phyloP scores from a whole-genome alignment of 768 basidiomycete species.

The Leucosporidium creatinivorum region DNA sequence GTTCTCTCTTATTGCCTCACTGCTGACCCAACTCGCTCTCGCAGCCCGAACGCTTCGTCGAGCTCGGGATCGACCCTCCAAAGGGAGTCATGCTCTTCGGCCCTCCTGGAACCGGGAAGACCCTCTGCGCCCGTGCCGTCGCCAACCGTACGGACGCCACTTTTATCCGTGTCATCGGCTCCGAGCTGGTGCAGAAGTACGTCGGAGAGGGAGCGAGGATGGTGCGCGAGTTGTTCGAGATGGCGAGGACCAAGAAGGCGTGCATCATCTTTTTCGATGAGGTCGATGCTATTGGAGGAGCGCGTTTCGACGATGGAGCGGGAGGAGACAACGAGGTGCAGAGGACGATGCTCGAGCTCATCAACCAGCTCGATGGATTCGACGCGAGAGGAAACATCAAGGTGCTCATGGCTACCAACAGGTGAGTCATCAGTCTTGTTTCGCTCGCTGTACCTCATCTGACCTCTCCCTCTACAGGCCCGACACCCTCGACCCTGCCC shows the following conservation, averaged over 20 bases:
- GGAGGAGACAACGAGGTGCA: constrained; percentile 99
- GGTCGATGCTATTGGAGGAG: constrained; percentile 96
- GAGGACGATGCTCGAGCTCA: constrained; percentile 96
- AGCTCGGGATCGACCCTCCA: constrained; percentile 96
- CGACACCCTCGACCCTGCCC: constrained; percentile 93
- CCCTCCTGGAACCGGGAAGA: constrained; percentile 94
- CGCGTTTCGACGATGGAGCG: constrained; percentile 95
- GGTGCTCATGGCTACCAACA: constrained; percentile 97
- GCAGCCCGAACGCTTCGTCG: constrained; percentile 97
- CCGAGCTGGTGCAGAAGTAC: constrained; percentile 99
- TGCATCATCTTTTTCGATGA: constrained; percentile 99
- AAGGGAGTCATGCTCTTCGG: constrained; percentile 96
- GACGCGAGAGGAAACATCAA: constrained; percentile 99
- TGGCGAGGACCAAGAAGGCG: constrained; percentile 97
- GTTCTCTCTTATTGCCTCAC: background rate
- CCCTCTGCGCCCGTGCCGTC: constrained; percentile 93
- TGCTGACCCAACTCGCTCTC: background rate
- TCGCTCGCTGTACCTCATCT: background rate
- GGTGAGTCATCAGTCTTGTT: constrained; percentile 48
- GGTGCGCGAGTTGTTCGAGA: constrained; percentile 98
- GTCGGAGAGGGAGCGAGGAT: constrained; percentile 98
- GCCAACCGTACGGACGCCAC: constrained; percentile 98
- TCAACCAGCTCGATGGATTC: constrained; percentile 95
- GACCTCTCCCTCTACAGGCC: constrained; percentile 51
- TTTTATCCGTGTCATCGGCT: constrained; percentile 98